phyloP scores from a whole-genome alignment of 1,139 yeast genomes.

The Geotrichum fermentans region DNA sequence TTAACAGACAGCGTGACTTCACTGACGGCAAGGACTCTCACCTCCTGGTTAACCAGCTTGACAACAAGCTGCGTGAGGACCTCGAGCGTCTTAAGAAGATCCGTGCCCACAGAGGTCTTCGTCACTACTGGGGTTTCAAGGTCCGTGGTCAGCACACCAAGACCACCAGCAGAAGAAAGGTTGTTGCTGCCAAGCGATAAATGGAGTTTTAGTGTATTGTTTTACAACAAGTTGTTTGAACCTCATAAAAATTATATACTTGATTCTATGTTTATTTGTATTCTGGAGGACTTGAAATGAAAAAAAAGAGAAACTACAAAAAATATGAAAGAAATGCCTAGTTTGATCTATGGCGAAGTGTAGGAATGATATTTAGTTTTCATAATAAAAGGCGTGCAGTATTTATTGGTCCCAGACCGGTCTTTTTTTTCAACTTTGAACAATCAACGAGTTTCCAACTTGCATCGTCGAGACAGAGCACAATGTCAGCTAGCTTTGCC shows the following conservation, averaged over 20 bases:
- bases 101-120: conserved; percentile 99
- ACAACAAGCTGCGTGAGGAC: conserved; percentile 99
- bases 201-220: background rate
- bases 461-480: conserved; percentile 7
- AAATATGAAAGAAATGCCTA: background rate
- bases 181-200: conserved; percentile 41
- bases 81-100: conserved; percentile 99
- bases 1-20: conserved; percentile 98
- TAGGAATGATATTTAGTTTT: too few relatives aligned
- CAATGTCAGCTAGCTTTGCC: conserved; percentile 89
- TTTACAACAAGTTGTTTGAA: too few relatives aligned
- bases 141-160: conserved; percentile 99
- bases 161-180: conserved; percentile 94
- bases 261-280: conserved; percentile 13
- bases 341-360: background rate
- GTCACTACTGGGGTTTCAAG: conserved; percentile 97
- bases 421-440: background rate
- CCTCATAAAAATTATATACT: conserved; percentile 5
- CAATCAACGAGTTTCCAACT: background rate
- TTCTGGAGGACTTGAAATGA: conserved; percentile 2
- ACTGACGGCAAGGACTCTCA: conserved; percentile 99
- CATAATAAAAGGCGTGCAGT: background rate
- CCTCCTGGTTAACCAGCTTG: conserved; percentile 97
- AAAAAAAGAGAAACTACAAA: background rate
- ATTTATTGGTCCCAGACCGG: too few relatives aligned